Base-by-base conservation (phyloP, 768 basidiomycete genomes). In the Lentinus brumalis region DNA sequence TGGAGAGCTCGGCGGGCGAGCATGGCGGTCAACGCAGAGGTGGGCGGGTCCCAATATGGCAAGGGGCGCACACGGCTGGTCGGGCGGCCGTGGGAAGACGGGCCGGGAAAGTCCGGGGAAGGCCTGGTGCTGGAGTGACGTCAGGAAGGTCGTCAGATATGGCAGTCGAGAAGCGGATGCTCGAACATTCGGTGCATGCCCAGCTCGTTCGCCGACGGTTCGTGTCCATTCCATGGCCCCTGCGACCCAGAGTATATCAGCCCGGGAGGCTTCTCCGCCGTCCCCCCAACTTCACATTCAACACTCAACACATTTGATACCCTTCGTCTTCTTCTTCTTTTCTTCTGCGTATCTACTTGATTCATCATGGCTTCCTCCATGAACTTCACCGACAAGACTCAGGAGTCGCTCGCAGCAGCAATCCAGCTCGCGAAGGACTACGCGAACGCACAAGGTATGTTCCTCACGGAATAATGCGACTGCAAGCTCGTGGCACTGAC, bases 361-460 rank as follows among this genome's bases (percentile, higher is more conserved):
- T 35, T 11, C 29, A 73, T 53, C 66, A 85, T 83, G 81, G 63
- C 79, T 59, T 77, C 80, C 61, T 85, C 85, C 75, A 77, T 91
- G 63, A 89, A 96, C 66, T 90, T 95, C 67, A 96, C 94, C 31
- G 92, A 96, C 74, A 93, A 90, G 73, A 83, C 94, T 12, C 81
- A 85, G 68, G 82, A 88, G 67, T 80, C 87, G 30, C 69, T 96
- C 56, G 75, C 84, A 56, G 84, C 85, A 52, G 88, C 94, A 1
- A 73, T 92, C 56, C 91, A 93, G 67, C 81, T 89, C 45, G 92
- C 94, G 11, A 92, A 86, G 70, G 92, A 96, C 74, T 86, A 93
- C 70, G 82, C 90, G 16, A 86, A 94, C 69, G 87, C 86, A 0
- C 89, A 94, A 82, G 84, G 91, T 89, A 74, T 66, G 75, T 74